A percentile compares a stretch with the other conserved stretches of the same genome.
phyloP scores from a whole-genome alignment of 345 rosid species.

The Chamaenerion angustifolium region DNA sequence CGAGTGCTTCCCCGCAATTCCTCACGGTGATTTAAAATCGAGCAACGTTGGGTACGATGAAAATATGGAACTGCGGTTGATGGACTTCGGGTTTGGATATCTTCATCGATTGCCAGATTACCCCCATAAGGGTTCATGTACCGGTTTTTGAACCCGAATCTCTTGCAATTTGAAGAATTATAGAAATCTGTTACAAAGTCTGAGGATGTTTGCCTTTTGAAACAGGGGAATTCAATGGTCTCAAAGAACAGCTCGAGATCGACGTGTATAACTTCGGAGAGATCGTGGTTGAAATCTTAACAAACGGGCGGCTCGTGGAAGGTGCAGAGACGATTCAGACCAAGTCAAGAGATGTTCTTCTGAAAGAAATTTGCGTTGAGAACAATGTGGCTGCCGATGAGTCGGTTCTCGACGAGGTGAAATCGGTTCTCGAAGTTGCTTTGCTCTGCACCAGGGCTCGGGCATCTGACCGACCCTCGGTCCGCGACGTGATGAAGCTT shows the following conservation, averaged over 20 bases:
- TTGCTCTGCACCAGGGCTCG: conserved; percentile 51
- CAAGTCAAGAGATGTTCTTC: conserved; percentile 47
- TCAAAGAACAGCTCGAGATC: conserved; percentile 30
- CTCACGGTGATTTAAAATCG: conserved; percentile 75
- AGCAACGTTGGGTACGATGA: conserved; percentile 48
- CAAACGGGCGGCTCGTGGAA: conserved; percentile 42
- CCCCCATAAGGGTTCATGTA: conserved; percentile 24
- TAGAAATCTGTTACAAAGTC: too few relatives aligned
- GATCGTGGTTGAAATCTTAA: conserved; percentile 54
- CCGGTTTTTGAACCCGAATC: not conserved
- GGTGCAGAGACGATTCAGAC: conserved; percentile 28
- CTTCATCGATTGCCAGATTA: conserved; percentile 26
- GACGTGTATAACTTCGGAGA: conserved; percentile 71
- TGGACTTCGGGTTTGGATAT: conserved; percentile 52
- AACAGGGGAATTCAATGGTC: conserved; percentile 28
- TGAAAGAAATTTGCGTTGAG: conserved; percentile 38
- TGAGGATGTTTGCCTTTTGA: not conserved
- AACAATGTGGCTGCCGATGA: conserved; percentile 24
- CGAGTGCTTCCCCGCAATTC: conserved; percentile 72
- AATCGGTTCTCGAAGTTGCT: conserved; percentile 50
- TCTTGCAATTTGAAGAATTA: too few relatives aligned
- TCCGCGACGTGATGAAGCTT: conserved; percentile 56
- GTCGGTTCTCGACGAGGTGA: conserved; percentile 34
- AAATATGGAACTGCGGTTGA: conserved; percentile 62
- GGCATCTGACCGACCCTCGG: conserved; percentile 40